Percentiles rank a stretch among this genome's conserved stretches.
These are phyloP conservation scores for Curvularia lunata DNA, from an alignment of 2,329 filamentous ascomycete genomes.

Conservation along the genomic window DNA sequence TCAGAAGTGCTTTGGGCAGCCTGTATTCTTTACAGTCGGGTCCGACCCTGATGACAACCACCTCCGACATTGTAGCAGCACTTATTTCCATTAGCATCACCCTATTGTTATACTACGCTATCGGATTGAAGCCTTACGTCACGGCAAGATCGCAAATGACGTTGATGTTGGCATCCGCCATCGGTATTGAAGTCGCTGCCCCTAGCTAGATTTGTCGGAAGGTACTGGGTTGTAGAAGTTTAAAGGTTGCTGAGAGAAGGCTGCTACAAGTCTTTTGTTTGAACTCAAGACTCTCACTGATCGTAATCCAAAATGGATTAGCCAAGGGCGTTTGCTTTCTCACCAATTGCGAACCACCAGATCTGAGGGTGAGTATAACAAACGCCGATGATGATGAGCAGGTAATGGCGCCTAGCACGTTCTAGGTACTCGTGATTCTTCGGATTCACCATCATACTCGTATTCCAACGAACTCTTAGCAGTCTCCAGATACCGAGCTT, in stretches of 20 bases:
- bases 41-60: slow-evolving; percentile 1
- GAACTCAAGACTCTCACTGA: neutral
- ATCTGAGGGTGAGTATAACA: neutral
- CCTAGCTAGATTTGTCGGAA: neutral
- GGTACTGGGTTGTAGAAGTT: neutral
- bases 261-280: neutral
- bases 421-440: no score
- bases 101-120: neutral
- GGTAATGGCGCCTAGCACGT: neutral
- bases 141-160: neutral
- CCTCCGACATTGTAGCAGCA: neutral
- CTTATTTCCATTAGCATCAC: neutral
- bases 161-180: neutral
- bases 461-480: neutral
- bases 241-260: no score
- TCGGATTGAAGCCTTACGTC: neutral
- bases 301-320: no score
- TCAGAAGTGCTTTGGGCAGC: slow-evolving; percentile 1
- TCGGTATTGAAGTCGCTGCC: neutral
- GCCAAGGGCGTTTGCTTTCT: no score
- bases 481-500: neutral
- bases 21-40: neutral
- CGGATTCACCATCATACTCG: neutral
- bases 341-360: no score
- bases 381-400: neutral